Evolutionary conservation across 148 eudicot genomes (phyloP), one percentile per base, ranked within the genome.

Genomic region (Vaccinium vitisidaea): DNA sequence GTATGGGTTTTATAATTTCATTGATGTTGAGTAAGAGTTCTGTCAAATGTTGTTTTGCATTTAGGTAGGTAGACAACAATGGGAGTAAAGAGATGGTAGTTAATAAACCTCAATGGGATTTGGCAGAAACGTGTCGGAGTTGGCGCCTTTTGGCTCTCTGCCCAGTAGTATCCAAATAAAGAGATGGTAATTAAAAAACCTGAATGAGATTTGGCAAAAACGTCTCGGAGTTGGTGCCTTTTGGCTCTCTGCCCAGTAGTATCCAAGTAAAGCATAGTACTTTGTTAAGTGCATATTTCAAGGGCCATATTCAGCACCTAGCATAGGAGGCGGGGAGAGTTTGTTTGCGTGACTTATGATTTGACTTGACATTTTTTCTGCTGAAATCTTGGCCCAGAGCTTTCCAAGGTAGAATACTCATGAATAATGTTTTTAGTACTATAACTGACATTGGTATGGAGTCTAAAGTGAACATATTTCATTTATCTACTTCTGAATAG

Each of bases 361-460:
- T 69, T 67, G 2, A 63, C 21, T 63, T 23, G 10, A 8, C 15
- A n/a, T 14, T 50, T 32, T 32, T 75, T 75, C 79, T 75, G 19
- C 27, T 25, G 39, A 49, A 49, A 74, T 55, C 43, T 11, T 52
- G 4, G 46, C 43, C 32, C 58, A 77, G 79, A 55, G 71, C 43
- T 12, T 48, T 58, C 21, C 0, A 14, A 74, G 53, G 50, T 25
- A 18, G 12, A 58, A 39, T 50, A 58, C 36, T 59, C n/a, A 67
- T 25, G 79, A 52, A 43, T 84, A 30, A 3, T 78, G 30, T 11
- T 80, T 85, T 85, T 49, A 13, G 52, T 73, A 75, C 18, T 63
- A 27, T 25, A 58, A 56, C 48, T 49, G 61, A 32, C 63, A 75
- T 30, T 32, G 61, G 2, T 81, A 59, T 30, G 74, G 75, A 81